Percentiles rank a stretch among this genome's conserved stretches.
Conservation (phyloP, 1,284 basidiomycete genomes). For the Cerrena zonata region DNA sequence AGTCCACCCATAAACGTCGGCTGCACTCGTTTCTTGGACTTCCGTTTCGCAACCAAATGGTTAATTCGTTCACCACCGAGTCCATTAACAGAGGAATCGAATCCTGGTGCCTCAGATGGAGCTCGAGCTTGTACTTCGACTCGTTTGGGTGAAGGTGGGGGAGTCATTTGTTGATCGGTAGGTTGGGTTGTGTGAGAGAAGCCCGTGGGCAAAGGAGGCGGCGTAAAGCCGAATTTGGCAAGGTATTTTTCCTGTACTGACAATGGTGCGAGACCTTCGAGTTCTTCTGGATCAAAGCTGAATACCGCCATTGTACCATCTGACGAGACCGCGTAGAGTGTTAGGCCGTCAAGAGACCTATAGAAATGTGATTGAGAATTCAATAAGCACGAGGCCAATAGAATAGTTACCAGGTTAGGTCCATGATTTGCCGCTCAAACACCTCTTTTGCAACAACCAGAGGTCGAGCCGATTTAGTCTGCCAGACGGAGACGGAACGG, state of each 20-base stretch:
- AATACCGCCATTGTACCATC: constrained; percentile 92
- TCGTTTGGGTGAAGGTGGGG: constrained; percentile 40
- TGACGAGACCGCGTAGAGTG: constrained; percentile 90
- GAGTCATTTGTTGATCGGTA: constrained; percentile 31
- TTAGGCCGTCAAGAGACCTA: constrained; percentile 87
- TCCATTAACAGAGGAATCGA: constrained; percentile 28
- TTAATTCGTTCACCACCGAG: constrained; percentile 55
- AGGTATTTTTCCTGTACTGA: constrained; percentile 73
- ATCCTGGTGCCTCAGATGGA: background rate
- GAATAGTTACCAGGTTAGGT: constrained; percentile 83
- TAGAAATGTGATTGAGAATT: too few relatives aligned
- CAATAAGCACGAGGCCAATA: too few relatives aligned
- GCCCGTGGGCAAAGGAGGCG: constrained; percentile 59
- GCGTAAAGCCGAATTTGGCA: constrained; percentile 69
- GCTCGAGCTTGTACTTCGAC: constrained; percentile 21
- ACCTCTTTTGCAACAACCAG: constrained; percentile 89
- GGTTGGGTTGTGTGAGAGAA: constrained; percentile 47
- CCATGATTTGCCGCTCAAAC: constrained; percentile 91
- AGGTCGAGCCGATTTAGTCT: constrained; percentile 84
- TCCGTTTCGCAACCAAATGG: constrained; percentile 66
- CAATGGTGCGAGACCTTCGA: constrained; percentile 77
- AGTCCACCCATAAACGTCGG: constrained; percentile 41
- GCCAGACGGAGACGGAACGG: constrained; percentile 85
- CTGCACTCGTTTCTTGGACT: constrained; percentile 56
- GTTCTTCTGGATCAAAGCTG: constrained; percentile 72